phyloP scores from a whole-genome alignment of 1,139 yeast species.

The Blastobotrys raffinosifermentans region DNA sequence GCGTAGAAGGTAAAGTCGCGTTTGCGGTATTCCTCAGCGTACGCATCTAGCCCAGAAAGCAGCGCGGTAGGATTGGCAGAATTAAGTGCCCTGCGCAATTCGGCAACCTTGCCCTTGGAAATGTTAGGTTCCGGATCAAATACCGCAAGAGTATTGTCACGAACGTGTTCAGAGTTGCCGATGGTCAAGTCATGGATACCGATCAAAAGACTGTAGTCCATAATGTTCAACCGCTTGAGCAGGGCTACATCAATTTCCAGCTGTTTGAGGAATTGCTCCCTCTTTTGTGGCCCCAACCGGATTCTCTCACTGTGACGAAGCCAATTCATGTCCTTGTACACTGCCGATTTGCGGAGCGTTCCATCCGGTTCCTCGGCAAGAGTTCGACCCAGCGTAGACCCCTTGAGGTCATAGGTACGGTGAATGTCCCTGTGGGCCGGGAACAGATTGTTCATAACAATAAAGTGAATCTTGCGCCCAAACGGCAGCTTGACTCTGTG shows the following conservation, averaged over 20 bases:
- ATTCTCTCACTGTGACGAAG: conserved; percentile 57
- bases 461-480: conserved; percentile 80
- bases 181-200: conserved; percentile 76
- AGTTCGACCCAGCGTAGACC: conserved; percentile 80
- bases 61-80: conserved; percentile 35
- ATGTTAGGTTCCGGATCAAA: conserved; percentile 32
- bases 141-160: conserved; percentile 35
- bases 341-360: conserved; percentile 30
- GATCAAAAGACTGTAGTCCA: conserved; percentile 89
- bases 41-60: conserved; percentile 29
- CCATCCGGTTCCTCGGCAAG: conserved; percentile 26
- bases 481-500: conserved; percentile 90
- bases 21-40: conserved; percentile 22
- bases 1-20: conserved; percentile 55
- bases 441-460: conserved; percentile 94
- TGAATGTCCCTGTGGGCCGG: conserved; percentile 93
- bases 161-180: conserved; percentile 44
- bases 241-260: conserved; percentile 68
- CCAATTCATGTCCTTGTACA: conserved; percentile 87
- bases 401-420: conserved; percentile 83
- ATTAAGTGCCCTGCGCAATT: conserved; percentile 34
- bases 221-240: conserved; percentile 67
- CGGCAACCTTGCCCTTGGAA: conserved; percentile 28
- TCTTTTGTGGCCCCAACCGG: conserved; percentile 66
- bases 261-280: conserved; percentile 57